Evolutionary conservation across 2,329 filamentous ascomycete genomes (phyloP), one percentile per base, ranked within the genome.

Genomic region (Sordariomycetes sp.): DNA sequence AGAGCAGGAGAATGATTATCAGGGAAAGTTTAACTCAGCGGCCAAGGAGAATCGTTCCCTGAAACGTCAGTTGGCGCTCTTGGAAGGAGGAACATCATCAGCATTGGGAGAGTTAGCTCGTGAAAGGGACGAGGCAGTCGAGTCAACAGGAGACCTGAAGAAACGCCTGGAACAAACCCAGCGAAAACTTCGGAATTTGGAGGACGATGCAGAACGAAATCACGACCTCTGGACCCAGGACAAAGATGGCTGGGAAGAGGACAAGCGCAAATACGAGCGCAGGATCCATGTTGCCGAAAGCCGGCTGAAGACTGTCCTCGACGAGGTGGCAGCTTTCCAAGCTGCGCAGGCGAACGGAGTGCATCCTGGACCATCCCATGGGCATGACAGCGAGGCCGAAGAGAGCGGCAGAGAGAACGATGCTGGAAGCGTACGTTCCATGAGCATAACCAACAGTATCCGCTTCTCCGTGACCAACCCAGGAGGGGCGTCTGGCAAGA

Each of bases 271-370:
- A 36, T 71, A 86, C 40, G 90, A 98, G 56, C 79, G 85, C 37
- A 86, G 84, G 46, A 63, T 94, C 11, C 88, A 96, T 54, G 72
- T 95, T n/a, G 83, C 87, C 3, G 92, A 98, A 59, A 84, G 73
- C 20, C 79, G 90, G 24, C 59, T 98, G 35, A 92, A 90, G 53
- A 70, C 75, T 9, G 73, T 98, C 9, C 67, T 98, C 29, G 86
- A 90, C 24, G 92, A 96, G 57, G 75, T 98, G 32, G 78, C 79
- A n/a, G 70, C 74, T 4, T 76, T 77, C 37, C 78, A 87, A 46
- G 68, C 68, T 28, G 64, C 65, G 3, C 70, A 73, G 31, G 42
- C 61, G 33, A 63, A 62, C 42, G 56, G 39, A 35, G 53, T 40
- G 41, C 59, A 66, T 17, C 49, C 53, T 19, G 50, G 48, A 17